Evolutionary conservation across 768 basidiomycete genomes (phyloP).

Genomic region (Macrocybe gigantea): DNA sequence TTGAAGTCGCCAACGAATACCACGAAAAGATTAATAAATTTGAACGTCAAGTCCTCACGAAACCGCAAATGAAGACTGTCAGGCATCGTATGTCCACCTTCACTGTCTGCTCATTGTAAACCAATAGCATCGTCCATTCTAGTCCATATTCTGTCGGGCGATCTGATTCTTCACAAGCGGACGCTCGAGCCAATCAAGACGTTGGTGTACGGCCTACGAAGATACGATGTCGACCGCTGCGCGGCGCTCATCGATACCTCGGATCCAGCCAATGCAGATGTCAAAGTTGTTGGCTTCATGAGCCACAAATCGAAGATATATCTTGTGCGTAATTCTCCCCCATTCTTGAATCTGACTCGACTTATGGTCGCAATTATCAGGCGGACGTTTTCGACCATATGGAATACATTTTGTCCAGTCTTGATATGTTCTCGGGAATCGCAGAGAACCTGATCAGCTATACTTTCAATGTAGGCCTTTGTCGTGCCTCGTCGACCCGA

Average conservation of each 20-base stretch:
- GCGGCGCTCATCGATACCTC: constrained; percentile 49
- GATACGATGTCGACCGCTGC: constrained; percentile 66
- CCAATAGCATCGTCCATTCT: not conserved
- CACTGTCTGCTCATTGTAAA: not conserved
- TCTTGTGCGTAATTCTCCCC: constrained; percentile 32
- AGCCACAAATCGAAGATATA: constrained; percentile 67
- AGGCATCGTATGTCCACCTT: constrained; percentile 38
- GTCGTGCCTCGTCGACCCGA: not conserved
- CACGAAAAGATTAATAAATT: constrained; percentile 57
- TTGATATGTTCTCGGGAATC: constrained; percentile 72
- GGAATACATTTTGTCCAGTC: constrained; percentile 60
- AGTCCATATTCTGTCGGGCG: constrained; percentile 76
- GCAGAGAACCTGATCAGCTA: constrained; percentile 69
- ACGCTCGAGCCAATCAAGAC: constrained; percentile 69
- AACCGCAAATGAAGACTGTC: constrained; percentile 57
- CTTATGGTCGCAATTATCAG: constrained; percentile 21
- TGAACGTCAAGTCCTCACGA: constrained; percentile 54
- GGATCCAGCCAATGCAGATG: constrained; percentile 25
- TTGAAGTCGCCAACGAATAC: constrained; percentile 66
- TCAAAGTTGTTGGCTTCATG: constrained; percentile 54
- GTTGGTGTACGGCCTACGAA: constrained; percentile 59
- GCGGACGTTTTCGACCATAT: constrained; percentile 76
- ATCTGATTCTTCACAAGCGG: constrained; percentile 68
- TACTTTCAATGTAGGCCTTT: constrained; percentile 59
- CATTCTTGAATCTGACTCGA: not conserved